Evolutionary conservation across 1,284 basidiomycete genomes (phyloP).

Genomic region (Cronartium quercuum): DNA sequence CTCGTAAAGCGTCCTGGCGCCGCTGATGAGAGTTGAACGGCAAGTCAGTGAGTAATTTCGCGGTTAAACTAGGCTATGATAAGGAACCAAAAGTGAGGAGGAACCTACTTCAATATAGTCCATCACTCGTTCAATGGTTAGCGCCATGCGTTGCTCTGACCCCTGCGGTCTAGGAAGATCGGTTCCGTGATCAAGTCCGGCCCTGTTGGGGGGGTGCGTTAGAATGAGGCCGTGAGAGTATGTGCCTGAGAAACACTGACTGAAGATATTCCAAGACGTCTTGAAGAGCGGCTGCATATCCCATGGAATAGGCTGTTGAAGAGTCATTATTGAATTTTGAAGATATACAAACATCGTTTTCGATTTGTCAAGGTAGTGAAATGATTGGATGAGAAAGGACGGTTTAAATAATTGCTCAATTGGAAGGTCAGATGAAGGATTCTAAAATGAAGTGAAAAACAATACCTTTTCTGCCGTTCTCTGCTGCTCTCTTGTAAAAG

Average conservation of each 20-base stretch:
- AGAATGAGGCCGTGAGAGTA: background rate
- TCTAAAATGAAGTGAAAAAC: background rate
- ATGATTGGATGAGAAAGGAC: background rate
- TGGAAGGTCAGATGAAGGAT: too few species aligned
- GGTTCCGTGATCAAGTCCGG: conserved; percentile 4
- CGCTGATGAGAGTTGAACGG: background rate
- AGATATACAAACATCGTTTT: background rate
- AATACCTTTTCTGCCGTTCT: conserved; percentile 32
- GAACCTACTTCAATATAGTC: conserved; percentile 22
- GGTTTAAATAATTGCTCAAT: background rate
- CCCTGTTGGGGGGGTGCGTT: background rate
- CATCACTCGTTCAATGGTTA: conserved; percentile 24
- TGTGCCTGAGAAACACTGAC: background rate
- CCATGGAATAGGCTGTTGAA: conserved; percentile 26
- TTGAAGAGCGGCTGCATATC: conserved; percentile 23
- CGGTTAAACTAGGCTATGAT: background rate
- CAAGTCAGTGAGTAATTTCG: background rate
- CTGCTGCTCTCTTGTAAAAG: conserved; percentile 29
- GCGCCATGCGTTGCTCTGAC: conserved; percentile 15
- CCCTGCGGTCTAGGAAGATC: conserved; percentile 2
- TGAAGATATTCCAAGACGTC: conserved; percentile 30
- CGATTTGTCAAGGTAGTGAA: background rate
- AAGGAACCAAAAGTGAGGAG: background rate
- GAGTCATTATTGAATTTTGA: background rate
- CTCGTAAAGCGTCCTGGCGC: conserved; percentile 25